phyloP scores from a whole-genome alignment of 2,329 filamentous ascomycete species.

The Ophiocordyceps robertsii region DNA sequence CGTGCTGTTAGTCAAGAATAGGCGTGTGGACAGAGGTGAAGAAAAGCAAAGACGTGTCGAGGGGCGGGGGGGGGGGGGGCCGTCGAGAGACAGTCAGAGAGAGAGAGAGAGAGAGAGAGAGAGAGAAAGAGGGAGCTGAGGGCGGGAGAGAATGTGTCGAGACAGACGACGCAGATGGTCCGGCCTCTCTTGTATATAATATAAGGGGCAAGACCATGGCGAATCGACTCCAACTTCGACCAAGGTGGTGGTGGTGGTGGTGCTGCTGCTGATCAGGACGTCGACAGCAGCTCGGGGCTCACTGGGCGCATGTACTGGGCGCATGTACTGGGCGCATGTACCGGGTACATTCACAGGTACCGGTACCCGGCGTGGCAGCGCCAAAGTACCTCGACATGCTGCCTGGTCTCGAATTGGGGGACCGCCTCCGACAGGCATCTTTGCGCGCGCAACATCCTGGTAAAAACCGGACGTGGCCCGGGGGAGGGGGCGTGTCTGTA shows the following conservation, averaged over 20 bases:
- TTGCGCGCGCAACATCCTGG: neutral
- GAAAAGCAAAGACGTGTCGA: no score
- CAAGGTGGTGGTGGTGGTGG: neutral
- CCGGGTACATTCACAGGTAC: no score
- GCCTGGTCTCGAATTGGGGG: neutral
- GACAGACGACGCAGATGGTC: constrained; percentile 9
- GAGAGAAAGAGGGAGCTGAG: no score
- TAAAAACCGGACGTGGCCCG: neutral
- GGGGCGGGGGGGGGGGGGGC: no score
- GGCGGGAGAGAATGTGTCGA: constrained; percentile 4
- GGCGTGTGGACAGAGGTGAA: no score
- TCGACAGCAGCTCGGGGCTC: constrained; percentile 2
- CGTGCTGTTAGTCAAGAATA: no score
- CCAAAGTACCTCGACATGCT: constrained; percentile 3
- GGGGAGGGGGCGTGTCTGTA: neutral
- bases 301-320: no score
- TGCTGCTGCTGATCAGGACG: constrained; percentile 6
- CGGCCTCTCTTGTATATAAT: constrained; percentile 6
- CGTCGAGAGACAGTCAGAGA: no score
- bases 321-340: no score
- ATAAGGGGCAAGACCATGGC: neutral
- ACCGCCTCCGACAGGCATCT: neutral
- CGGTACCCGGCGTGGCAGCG: neutral
- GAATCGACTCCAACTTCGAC: neutral
- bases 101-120: neutral